Base-by-base conservation (phyloP, 495 filamentous ascomycete genomes). In the Achaetomiella virescens region DNA sequence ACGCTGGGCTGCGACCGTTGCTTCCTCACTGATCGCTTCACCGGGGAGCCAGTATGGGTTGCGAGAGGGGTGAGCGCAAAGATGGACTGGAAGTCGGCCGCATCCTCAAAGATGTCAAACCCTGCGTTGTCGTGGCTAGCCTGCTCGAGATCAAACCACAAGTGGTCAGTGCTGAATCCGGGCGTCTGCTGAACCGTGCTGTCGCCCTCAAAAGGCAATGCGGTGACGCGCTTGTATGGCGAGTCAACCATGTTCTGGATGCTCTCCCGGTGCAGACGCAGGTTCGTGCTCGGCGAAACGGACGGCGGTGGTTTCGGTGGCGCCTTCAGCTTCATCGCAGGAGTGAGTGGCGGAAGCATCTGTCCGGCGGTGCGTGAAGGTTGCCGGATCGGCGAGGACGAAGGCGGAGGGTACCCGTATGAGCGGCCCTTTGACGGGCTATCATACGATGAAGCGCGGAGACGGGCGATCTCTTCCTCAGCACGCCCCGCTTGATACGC, bases 391-490 rank as follows among this genome's bases (percentile, higher is more conserved):
- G 58, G 86, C 65, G 68, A 86, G 18, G 78, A 84, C 33, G 75
- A 81, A 42, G 72, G 69, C 18, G 70, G 75, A 42, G 57, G 56
- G 54, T 72, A 70, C 66, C 72, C 62, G 74, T 78, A 70, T 66
- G 75, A 69, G 71, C 75, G 66, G 64, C 72, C 80, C 75, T 77
- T 91, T 74, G 72, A 87, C 22, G 93, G 93, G 61, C 91, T 97
- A 60, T 97, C 93, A 65, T 92, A 90, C 4, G 90, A 96, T 5
- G 91, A 96, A 52, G 85, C 88, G 56, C 93, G 87, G 25, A 97
- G 89, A 31, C 93, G 88, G 43, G 88, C 89, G 74, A 98, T 97
- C 72, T 96, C 93, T 61, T 92, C 93, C 65, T 97, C 93, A 11
- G 93, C 75, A 42, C 93, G 85, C 93, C 93, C 50, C 89, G 83